phyloP scores from a whole-genome alignment of 495 filamentous ascomycete species.

The Aspergillus coremiiformis region DNA sequence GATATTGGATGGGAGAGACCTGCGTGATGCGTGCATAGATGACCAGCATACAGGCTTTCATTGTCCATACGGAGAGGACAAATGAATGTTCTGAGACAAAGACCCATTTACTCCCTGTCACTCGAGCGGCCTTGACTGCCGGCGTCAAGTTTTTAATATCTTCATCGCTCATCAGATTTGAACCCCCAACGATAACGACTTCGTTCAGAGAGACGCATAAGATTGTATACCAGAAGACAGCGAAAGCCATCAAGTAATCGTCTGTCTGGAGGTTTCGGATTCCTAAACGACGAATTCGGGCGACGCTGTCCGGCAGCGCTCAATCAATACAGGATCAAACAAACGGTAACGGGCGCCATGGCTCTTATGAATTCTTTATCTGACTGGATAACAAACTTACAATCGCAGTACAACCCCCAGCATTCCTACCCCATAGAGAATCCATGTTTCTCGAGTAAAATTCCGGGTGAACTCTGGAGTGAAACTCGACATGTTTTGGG shows the following conservation, averaged over 20 bases:
- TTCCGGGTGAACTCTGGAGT: slow-evolving; percentile 26
- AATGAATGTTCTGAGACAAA: slow-evolving; percentile 49
- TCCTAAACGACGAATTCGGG: slow-evolving; percentile 43
- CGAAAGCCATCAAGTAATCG: slow-evolving; percentile 47
- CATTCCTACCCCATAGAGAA: slow-evolving; percentile 40
- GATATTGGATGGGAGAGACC: slow-evolving; percentile 7
- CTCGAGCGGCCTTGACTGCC: slow-evolving; percentile 33
- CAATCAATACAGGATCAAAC: not conserved
- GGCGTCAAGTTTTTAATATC: slow-evolving; percentile 33
- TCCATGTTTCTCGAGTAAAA: slow-evolving; percentile 42
- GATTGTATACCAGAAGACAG: slow-evolving; percentile 45
- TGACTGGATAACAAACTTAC: slow-evolving; percentile 23
- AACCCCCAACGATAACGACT: slow-evolving; percentile 46
- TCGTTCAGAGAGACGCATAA: slow-evolving; percentile 46
- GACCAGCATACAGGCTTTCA: slow-evolving; percentile 50
- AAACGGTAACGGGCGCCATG: not conserved
- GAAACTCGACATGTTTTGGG: slow-evolving; percentile 29
- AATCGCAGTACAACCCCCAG: slow-evolving; percentile 36
- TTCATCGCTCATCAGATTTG: slow-evolving; percentile 44
- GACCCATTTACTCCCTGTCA: slow-evolving; percentile 49
- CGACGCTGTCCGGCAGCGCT: slow-evolving; percentile 23
- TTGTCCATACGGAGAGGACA: slow-evolving; percentile 41
- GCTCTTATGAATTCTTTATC: not conserved
- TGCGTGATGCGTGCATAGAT: slow-evolving; percentile 48
- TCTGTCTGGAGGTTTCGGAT: slow-evolving; percentile 39